phyloP scores from a whole-genome alignment of 352 stramenopile genomes.

The Phytophthora crassamura region DNA sequence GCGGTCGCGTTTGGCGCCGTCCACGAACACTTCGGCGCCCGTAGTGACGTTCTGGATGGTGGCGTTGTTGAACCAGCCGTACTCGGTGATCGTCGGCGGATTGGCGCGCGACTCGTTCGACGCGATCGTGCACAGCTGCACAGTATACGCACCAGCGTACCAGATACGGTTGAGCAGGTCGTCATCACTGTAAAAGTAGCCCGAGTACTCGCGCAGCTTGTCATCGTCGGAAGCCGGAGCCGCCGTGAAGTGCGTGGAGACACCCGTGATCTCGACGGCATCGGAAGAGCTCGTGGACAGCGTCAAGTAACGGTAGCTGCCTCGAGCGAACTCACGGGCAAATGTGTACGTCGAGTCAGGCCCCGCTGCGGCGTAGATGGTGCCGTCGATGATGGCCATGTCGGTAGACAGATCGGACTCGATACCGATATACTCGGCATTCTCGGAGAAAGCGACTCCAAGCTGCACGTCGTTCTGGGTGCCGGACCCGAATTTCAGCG shows the following conservation, averaged over 20 bases:
- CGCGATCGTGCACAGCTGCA: slow-evolving; percentile 44
- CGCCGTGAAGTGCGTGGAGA: slow-evolving; percentile 46
- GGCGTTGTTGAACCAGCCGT: slow-evolving; percentile 47
- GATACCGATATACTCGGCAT: slow-evolving; percentile 38
- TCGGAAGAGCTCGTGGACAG: slow-evolving; percentile 33
- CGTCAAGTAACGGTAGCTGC: slow-evolving; percentile 43
- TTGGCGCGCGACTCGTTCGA: slow-evolving; percentile 46
- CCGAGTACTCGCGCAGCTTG: slow-evolving; percentile 44
- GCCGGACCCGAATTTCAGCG: slow-evolving; percentile 32
- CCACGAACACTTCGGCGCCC: slow-evolving; percentile 42
- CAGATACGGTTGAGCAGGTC: slow-evolving; percentile 51
- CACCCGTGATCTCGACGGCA: slow-evolving; percentile 32
- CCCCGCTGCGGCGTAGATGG: slow-evolving; percentile 38
- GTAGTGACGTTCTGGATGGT: slow-evolving; percentile 35
- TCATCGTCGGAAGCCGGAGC: slow-evolving; percentile 29
- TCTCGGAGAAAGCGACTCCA: slow-evolving; percentile 45
- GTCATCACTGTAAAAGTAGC: slow-evolving; percentile 51
- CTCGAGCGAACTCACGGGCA: slow-evolving; percentile 41
- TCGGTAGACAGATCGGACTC: slow-evolving; percentile 46
- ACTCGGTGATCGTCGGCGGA: slow-evolving; percentile 39
- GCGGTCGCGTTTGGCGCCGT: slow-evolving; percentile 48
- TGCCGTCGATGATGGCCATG: slow-evolving; percentile 43
- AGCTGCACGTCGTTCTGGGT: slow-evolving; percentile 30
- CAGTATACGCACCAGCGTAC: slow-evolving; percentile 48
- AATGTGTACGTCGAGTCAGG: slow-evolving; percentile 41